Evolutionary conservation across 1,284 basidiomycete genomes (phyloP).

Genomic region (Microbotryum silenes-acaulis): DNA sequence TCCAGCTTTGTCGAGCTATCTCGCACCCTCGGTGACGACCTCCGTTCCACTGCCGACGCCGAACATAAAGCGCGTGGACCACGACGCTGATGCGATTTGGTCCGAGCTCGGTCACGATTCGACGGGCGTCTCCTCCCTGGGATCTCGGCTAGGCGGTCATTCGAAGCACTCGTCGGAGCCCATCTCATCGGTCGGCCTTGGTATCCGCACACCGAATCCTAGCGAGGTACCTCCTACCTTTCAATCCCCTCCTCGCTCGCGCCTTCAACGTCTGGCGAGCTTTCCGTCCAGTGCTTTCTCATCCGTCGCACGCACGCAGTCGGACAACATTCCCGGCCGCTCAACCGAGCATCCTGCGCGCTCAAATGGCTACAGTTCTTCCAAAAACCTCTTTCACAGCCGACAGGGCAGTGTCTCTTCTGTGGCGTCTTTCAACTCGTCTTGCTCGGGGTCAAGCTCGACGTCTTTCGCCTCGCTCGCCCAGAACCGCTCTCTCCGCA

Average conservation of each 20-base stretch:
- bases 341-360: too few relatives aligned
- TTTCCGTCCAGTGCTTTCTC: neutral
- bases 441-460: too few relatives aligned
- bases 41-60: constrained; percentile 1
- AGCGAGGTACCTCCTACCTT: constrained; percentile 24
- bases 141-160: neutral
- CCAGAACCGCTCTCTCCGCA: too few relatives aligned
- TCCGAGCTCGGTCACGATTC: neutral
- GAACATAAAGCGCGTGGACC: constrained; percentile 8
- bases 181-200: constrained; percentile 18
- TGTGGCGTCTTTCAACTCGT: too few relatives aligned
- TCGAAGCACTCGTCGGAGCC: constrained; percentile 3
- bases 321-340: too few relatives aligned
- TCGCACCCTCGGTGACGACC: neutral
- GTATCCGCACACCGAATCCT: constrained; percentile 18
- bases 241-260: constrained; percentile 20
- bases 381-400: too few relatives aligned
- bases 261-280: constrained; percentile 23
- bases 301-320: too few relatives aligned
- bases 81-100: neutral
- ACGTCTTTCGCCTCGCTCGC: too few relatives aligned
- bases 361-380: too few relatives aligned
- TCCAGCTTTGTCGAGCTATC: constrained; percentile 18
- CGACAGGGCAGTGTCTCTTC: too few relatives aligned
- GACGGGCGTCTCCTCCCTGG: neutral